These are phyloP conservation scores for Haplosporangium sp. DNA, from an alignment of 371 early-diverging fungal genomes.

Conservation along the genomic window DNA sequence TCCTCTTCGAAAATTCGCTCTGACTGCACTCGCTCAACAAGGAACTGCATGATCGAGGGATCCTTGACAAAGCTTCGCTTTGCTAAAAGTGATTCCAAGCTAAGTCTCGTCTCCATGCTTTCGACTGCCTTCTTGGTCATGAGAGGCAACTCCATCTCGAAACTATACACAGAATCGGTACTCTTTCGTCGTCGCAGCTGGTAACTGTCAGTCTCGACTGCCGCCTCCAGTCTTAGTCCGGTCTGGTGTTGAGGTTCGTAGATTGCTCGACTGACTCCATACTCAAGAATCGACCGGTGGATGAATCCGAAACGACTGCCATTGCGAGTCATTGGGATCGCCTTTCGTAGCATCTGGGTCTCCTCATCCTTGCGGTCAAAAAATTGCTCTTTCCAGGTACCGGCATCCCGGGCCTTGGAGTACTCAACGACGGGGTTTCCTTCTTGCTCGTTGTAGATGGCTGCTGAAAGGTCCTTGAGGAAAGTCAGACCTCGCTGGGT, in stretches of 20 bases:
- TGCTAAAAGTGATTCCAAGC: no score
- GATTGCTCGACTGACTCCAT: background rate
- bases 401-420: background rate
- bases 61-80: no score
- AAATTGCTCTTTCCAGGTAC: constrained; percentile 9
- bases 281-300: constrained; percentile 14
- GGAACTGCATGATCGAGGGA: no score
- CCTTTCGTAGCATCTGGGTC: background rate
- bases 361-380: background rate
- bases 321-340: constrained; percentile 3
- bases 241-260: constrained; percentile 3
- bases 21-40: no score
- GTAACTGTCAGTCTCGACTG: background rate
- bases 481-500: background rate
- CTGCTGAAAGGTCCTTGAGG: background rate
- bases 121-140: no score
- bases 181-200: background rate
- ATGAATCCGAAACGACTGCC: constrained; percentile 16
- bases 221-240: background rate
- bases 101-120: no score
- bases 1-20: no score
- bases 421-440: constrained; percentile 7
- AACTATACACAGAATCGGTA: background rate
- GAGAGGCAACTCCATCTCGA: background rate
- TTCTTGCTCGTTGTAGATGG: constrained; percentile 7